Evolutionary conservation across 352 stramenopile genomes (phyloP).

Genomic region (Sclerospora graminicola): DNA sequence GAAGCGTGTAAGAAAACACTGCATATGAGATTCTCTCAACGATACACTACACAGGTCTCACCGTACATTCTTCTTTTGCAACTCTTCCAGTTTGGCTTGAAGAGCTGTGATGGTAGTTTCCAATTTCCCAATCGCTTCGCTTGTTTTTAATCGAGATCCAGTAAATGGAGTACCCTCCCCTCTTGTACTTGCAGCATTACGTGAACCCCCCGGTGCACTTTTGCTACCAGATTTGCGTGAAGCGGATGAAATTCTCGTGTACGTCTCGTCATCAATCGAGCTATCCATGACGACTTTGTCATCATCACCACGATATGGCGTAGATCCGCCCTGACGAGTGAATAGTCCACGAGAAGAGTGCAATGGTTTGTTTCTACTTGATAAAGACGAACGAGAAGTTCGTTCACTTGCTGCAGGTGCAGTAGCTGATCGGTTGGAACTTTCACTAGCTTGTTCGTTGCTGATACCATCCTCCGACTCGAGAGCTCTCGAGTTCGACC

Average conservation of each 20-base stretch:
- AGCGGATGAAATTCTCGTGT: constrained; percentile 2
- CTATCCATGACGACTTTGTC: constrained; percentile 56
- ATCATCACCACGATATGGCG: constrained; percentile 33
- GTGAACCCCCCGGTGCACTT: constrained; percentile 1
- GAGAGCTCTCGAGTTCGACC: constrained; percentile 30
- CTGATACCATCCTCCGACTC: neutral
- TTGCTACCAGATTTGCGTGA: constrained; percentile 16
- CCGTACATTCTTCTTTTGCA: constrained; percentile 70
- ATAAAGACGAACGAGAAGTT: constrained; percentile 6
- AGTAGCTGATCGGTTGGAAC: constrained; percentile 8
- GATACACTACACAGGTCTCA: constrained; percentile 6
- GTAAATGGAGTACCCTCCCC: neutral
- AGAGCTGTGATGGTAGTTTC: constrained; percentile 48
- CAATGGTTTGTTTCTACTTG: constrained; percentile 17
- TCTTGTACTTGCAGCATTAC: constrained; percentile 5
- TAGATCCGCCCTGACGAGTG: constrained; percentile 29
- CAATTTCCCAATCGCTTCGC: constrained; percentile 31
- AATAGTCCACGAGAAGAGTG: constrained; percentile 53
- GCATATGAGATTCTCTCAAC: too few relatives aligned
- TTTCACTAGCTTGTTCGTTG: constrained; percentile 6
- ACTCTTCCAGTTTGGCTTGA: constrained; percentile 49
- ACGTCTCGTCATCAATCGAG: constrained; percentile 22
- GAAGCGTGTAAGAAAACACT: constrained; percentile 1
- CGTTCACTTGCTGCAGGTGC: constrained; percentile 2
- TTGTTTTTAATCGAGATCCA: constrained; percentile 16